A percentile compares a stretch with the other conserved stretches of the same genome.
These are phyloP conservation scores for Ogataea glucozyma DNA, from an alignment of 805 yeast genomes.

Conservation along the genomic window DNA sequence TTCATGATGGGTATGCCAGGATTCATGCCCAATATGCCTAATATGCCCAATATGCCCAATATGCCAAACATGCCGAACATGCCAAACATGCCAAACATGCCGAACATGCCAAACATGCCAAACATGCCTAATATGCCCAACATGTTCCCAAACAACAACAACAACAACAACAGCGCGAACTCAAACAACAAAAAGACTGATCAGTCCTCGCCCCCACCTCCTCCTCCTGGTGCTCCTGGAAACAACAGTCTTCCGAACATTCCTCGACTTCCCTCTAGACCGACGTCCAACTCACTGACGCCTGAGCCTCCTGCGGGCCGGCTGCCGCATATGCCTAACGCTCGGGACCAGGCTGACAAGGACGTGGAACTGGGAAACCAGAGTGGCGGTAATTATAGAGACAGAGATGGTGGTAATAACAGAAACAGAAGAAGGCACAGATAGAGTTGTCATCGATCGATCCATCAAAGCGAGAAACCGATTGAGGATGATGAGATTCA, in stretches of 20 bases:
- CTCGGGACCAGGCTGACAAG: constrained; percentile 33
- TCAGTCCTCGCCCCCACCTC: constrained; percentile 11
- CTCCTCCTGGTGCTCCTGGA: no score
- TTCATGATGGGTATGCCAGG: constrained; percentile 30
- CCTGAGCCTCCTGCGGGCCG: constrained; percentile 25
- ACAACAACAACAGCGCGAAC: background rate
- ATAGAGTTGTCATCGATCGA: background rate
- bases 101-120: constrained; percentile 34
- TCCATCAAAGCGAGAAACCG: no score
- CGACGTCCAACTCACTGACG: constrained; percentile 28
- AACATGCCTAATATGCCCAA: constrained; percentile 23
- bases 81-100: constrained; percentile 35
- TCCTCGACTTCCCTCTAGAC: constrained; percentile 28
- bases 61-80: constrained; percentile 34
- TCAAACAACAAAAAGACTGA: constrained; percentile 12
- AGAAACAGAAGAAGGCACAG: constrained; percentile 6
- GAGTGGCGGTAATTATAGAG: constrained; percentile 24
- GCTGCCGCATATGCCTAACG: constrained; percentile 20
- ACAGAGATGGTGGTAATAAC: constrained; percentile 14
- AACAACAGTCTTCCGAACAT: constrained; percentile 17
- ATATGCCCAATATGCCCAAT: constrained; percentile 30
- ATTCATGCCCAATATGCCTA: constrained; percentile 24
- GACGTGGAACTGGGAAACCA: constrained; percentile 26
- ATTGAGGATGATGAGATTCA: no score
- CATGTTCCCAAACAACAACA: constrained; percentile 16